These are phyloP conservation scores for Parathielavia appendiculata DNA, from an alignment of 495 filamentous ascomycete species.

Conservation along the genomic window DNA sequence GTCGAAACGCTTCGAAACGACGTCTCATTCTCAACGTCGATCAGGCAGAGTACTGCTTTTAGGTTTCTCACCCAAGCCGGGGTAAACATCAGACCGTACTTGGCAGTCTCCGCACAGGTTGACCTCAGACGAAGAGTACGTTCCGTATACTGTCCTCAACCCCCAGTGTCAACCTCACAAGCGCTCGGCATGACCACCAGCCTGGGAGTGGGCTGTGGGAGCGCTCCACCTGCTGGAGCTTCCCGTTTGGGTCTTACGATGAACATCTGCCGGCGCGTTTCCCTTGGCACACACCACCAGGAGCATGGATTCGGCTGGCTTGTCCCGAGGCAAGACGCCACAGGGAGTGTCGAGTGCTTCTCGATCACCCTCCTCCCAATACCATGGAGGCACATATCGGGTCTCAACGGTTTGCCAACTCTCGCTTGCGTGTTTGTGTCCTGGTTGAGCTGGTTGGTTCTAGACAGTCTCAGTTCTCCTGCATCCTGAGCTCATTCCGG, in stretches of 20 bases:
- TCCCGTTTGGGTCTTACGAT: not conserved
- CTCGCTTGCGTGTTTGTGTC: conserved; percentile 1
- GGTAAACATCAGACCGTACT: conserved; percentile 21
- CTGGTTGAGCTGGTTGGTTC: not conserved
- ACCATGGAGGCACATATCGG: conserved; percentile 9
- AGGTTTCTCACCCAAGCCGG: not conserved
- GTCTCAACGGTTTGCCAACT: conserved; percentile 6
- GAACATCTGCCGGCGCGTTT: conserved; percentile 17
- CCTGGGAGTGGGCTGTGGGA: not conserved
- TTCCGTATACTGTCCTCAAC: conserved; percentile 12
- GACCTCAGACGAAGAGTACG: conserved; percentile 5
- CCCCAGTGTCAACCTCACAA: conserved; percentile 12
- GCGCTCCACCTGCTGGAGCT: not conserved
- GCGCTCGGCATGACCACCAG: not conserved
- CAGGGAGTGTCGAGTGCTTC: conserved; percentile 20
- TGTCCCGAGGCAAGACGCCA: conserved; percentile 38
- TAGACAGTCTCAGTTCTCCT: conserved; percentile 6
- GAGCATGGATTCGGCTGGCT: conserved; percentile 26
- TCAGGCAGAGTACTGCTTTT: conserved; percentile 32
- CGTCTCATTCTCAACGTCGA: conserved; percentile 33
- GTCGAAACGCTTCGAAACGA: conserved; percentile 35
- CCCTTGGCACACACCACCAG: conserved; percentile 19
- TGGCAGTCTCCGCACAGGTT: not conserved
- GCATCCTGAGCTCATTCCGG: conserved; percentile 14
- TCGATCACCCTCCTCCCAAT: conserved; percentile 9